Evolutionary conservation across 2,329 filamentous ascomycete genomes (phyloP).

Genomic region (Exophiala calicioides): DNA sequence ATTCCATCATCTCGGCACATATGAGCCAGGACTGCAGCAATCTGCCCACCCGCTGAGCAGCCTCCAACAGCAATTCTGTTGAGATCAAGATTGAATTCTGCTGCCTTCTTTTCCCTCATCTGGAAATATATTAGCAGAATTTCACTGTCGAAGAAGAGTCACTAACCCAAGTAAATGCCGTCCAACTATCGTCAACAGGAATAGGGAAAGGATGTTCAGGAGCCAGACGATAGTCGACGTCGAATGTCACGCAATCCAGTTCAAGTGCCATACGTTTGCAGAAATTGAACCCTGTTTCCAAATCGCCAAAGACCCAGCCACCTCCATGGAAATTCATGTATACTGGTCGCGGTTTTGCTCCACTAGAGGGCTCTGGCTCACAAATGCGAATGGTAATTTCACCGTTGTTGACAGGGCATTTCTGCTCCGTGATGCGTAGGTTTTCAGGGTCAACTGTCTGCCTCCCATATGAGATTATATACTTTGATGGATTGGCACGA

Average conservation of each 20-base stretch:
- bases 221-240: slow-evolving; percentile 47
- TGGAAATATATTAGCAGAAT: slow-evolving; percentile 7
- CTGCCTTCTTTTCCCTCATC: neutral
- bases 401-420: slow-evolving; percentile 42
- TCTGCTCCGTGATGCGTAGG: slow-evolving; percentile 43
- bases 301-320: slow-evolving; percentile 47
- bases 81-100: slow-evolving; percentile 38
- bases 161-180: slow-evolving; percentile 44
- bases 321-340: slow-evolving; percentile 48
- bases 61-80: slow-evolving; percentile 42
- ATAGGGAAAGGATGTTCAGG: slow-evolving; percentile 43
- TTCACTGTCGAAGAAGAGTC: too few relatives aligned
- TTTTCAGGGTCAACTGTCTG: slow-evolving; percentile 37
- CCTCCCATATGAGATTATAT: slow-evolving; percentile 42
- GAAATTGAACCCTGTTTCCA: slow-evolving; percentile 42
- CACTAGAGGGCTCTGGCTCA: slow-evolving; percentile 36
- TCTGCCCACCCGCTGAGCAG: slow-evolving; percentile 43
- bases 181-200: slow-evolving; percentile 43
- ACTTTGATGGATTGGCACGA: slow-evolving; percentile 43
- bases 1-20: slow-evolving; percentile 41
- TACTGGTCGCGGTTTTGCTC: slow-evolving; percentile 37
- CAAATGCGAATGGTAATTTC: slow-evolving; percentile 46
- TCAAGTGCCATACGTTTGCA: slow-evolving; percentile 45
- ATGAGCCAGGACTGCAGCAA: slow-evolving; percentile 42
- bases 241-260: slow-evolving; percentile 44